These are phyloP conservation scores for Sarocladium brachiariae DNA, from an alignment of 2,329 filamentous ascomycete species.

Conservation along the genomic window DNA sequence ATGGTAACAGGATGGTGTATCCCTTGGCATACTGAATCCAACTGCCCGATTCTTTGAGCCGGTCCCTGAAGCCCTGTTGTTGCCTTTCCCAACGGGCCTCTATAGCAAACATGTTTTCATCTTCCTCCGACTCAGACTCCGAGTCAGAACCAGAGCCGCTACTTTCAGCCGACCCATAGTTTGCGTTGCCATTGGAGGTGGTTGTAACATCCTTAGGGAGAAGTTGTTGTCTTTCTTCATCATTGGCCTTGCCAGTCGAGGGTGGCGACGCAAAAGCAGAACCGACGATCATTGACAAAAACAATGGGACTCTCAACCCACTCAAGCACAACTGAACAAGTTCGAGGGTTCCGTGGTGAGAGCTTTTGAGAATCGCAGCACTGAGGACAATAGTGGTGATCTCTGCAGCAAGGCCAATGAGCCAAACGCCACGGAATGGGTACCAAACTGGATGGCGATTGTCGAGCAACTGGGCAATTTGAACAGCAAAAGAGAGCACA, in stretches of 20 bases:
- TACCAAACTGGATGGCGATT: constrained; percentile 49
- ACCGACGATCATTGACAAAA: constrained; percentile 18
- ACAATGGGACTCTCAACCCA: constrained; percentile 13
- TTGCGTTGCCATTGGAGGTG: neutral
- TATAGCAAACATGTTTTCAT: constrained; percentile 19
- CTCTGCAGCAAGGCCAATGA: constrained; percentile 52
- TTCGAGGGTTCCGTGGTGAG: constrained; percentile 12
- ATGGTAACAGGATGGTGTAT: constrained; percentile 69
- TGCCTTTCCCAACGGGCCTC: constrained; percentile 48
- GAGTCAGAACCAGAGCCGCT: constrained; percentile 34
- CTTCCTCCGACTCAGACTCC: constrained; percentile 29
- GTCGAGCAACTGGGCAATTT: constrained; percentile 48
- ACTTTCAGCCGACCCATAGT: constrained; percentile 16
- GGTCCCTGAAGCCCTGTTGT: constrained; percentile 54
- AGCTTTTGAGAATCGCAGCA: constrained; percentile 17
- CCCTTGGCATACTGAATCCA: constrained; percentile 72
- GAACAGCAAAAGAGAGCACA: constrained; percentile 55
- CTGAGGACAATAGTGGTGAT: constrained; percentile 31
- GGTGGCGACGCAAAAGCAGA: constrained; percentile 11
- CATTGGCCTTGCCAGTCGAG: constrained; percentile 22
- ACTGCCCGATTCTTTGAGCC: constrained; percentile 65
- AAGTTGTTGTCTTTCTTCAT: constrained; percentile 54
- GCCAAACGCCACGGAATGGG: constrained; percentile 57
- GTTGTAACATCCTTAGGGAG: constrained; percentile 30
- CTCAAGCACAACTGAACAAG: neutral